These are phyloP conservation scores for Amaranthus palmeri DNA, from an alignment of 148 eudicot species.

Conservation along the genomic window DNA sequence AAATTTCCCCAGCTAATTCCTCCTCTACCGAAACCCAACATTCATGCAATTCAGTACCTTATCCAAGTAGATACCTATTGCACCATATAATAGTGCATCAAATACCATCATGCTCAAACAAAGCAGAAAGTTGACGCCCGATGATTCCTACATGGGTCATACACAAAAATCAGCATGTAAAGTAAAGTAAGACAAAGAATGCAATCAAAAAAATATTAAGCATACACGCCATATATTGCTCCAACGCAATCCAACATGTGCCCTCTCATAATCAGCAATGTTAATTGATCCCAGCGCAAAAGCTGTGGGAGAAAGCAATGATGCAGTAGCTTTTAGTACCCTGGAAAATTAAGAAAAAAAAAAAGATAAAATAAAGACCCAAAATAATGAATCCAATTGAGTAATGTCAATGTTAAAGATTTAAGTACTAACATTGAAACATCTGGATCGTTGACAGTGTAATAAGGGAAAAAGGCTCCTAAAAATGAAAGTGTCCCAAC, in stretches of 20 bases:
- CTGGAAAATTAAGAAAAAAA: conserved; percentile 32
- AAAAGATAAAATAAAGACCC: background rate
- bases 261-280: conserved; percentile 98
- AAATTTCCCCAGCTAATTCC: background rate
- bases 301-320: conserved; percentile 98
- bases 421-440: conserved; percentile 63
- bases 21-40: too few species aligned
- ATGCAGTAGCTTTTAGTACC: conserved; percentile 69
- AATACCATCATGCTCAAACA: conserved; percentile 88
- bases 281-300: conserved; percentile 94
- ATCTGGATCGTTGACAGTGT: conserved; percentile 75
- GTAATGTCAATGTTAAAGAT: background rate
- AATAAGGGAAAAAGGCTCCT: conserved; percentile 96
- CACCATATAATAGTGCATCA: conserved; percentile 71
- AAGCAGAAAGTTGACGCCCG: conserved; percentile 81
- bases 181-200: background rate
- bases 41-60: conserved; percentile 46
- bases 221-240: conserved; percentile 95
- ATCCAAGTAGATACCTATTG: conserved; percentile 73
- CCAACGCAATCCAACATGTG: conserved; percentile 99
- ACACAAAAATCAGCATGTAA: conserved; percentile 8
- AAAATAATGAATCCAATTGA: background rate
- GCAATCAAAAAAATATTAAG: conserved; percentile 4
- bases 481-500: conserved; percentile 97
- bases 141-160: conserved; percentile 59